Evolutionary conservation across 2,329 filamentous ascomycete species (phyloP).

Genomic region (Aspergillus ochraceoroseus): DNA sequence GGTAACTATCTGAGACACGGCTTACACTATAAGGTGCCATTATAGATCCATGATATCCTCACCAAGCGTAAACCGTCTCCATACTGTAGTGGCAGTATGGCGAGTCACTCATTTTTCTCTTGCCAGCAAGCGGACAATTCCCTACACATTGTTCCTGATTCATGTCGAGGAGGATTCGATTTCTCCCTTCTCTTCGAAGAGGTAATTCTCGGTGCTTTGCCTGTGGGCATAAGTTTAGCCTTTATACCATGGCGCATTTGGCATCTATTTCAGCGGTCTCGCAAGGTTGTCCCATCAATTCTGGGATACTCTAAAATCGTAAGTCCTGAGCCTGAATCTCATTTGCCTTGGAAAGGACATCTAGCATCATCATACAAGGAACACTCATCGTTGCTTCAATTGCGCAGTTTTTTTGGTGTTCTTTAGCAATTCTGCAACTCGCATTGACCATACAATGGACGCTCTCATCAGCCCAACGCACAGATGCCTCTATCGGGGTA

Average conservation of each 20-base stretch:
- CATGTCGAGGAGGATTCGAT: slow-evolving; percentile 42
- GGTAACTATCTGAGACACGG: neutral
- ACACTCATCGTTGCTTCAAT: neutral
- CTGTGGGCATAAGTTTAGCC: slow-evolving; percentile 36
- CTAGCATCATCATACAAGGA: neutral
- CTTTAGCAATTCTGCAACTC: slow-evolving; percentile 36
- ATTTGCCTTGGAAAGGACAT: neutral
- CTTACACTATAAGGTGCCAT: slow-evolving; percentile 7
- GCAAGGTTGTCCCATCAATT: slow-evolving; percentile 34
- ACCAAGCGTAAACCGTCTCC: slow-evolving; percentile 20
- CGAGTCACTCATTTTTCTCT: slow-evolving; percentile 24
- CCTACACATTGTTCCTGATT: slow-evolving; percentile 31
- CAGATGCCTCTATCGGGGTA: slow-evolving; percentile 34
- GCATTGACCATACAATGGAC: slow-evolving; percentile 38
- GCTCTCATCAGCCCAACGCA: slow-evolving; percentile 28
- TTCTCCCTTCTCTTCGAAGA: slow-evolving; percentile 48
- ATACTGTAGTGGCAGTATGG: slow-evolving; percentile 26
- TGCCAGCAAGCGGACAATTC: slow-evolving; percentile 36
- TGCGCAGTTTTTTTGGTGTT: slow-evolving; percentile 29
- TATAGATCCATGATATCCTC: slow-evolving; percentile 1
- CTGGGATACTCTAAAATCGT: slow-evolving; percentile 35
- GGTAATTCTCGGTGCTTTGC: slow-evolving; percentile 37
- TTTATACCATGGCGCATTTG: slow-evolving; percentile 33
- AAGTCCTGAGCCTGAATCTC: too few species aligned
- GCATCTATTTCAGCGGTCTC: slow-evolving; percentile 34